These are phyloP conservation scores for Fragaria iinumae DNA, from an alignment of 306 rosid genomes.

Conservation along the genomic window DNA sequence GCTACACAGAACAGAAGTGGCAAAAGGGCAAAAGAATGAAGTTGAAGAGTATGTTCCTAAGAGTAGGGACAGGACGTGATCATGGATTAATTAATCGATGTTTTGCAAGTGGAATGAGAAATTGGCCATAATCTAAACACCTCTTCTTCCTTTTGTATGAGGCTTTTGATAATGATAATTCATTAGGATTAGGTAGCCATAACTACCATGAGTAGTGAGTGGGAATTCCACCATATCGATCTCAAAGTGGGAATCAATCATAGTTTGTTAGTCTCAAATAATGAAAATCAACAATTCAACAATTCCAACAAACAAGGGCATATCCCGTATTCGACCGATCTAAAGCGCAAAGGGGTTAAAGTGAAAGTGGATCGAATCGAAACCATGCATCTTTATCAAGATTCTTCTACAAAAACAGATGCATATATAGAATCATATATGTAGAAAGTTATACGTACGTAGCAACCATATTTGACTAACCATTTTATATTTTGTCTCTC, in stretches of 20 bases:
- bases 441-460: neutral
- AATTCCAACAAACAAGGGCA: slow-evolving; percentile 39
- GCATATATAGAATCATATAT: neutral
- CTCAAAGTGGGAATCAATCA: slow-evolving; percentile 39
- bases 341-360: neutral
- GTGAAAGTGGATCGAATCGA: neutral
- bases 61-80: slow-evolving; percentile 28
- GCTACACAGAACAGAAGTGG: neutral
- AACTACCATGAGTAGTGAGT: slow-evolving; percentile 33
- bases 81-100: slow-evolving; percentile 18
- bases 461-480: neutral
- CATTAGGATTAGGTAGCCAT: neutral
- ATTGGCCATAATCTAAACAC: slow-evolving; percentile 20
- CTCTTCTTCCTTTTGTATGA: slow-evolving; percentile 2
- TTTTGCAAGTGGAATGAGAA: slow-evolving; percentile 27
- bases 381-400: slow-evolving; percentile 1
- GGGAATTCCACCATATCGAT: slow-evolving; percentile 49
- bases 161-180: slow-evolving; percentile 6
- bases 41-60: slow-evolving; percentile 10
- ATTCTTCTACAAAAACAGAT: neutral
- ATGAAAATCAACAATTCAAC: slow-evolving; percentile 11
- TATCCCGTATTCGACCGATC: slow-evolving; percentile 1
- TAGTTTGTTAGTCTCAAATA: slow-evolving; percentile 25
- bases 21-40: neutral
- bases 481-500: neutral